These are phyloP conservation scores for Sporisorium graminicola DNA, from an alignment of 1,284 basidiomycete genomes.

Conservation along the genomic window DNA sequence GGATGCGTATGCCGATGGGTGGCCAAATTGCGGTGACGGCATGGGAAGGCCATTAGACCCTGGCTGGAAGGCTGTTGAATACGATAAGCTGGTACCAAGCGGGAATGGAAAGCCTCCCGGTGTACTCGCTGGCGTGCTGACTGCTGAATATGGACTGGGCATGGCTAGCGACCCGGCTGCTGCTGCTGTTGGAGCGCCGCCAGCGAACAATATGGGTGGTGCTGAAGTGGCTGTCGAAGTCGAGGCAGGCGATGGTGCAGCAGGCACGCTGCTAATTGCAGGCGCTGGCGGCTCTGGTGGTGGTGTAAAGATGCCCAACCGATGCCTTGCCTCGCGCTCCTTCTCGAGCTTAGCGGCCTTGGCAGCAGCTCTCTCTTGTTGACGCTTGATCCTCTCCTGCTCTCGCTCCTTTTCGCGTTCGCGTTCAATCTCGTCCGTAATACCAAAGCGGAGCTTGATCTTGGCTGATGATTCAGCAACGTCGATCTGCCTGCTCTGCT, in stretches of 20 bases:
- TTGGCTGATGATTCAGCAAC: conserved; percentile 25
- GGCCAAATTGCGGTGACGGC: conserved; percentile 17
- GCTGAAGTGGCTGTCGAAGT: conserved; percentile 11
- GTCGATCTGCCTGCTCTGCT: conserved; percentile 25
- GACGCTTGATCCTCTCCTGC: conserved; percentile 42
- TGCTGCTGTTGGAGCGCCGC: conserved; percentile 3
- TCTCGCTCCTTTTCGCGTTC: conserved; percentile 48
- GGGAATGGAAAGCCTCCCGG: conserved; percentile 36
- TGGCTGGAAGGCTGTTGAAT: conserved; percentile 8
- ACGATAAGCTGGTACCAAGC: conserved; percentile 9
- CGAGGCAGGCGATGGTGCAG: conserved; percentile 16
- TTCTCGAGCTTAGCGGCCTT: conserved; percentile 48
- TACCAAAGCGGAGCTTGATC: conserved; percentile 41
- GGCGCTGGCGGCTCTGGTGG: conserved; percentile 20
- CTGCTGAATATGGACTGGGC: conserved; percentile 16
- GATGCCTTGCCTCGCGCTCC: conserved; percentile 39
- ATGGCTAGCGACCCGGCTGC: conserved; percentile 12
- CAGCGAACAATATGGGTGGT: conserved; percentile 6
- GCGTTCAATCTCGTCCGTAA: conserved; percentile 53
- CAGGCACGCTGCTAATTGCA: background rate
- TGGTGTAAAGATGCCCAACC: conserved; percentile 43
- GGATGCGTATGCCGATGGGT: conserved; percentile 14
- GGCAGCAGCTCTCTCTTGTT: conserved; percentile 45
- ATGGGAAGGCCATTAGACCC: conserved; percentile 26
- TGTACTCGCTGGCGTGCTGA: conserved; percentile 29